Conservation (phyloP, 1,284 basidiomycete genomes). For the Moesziomyces sp. region DNA sequence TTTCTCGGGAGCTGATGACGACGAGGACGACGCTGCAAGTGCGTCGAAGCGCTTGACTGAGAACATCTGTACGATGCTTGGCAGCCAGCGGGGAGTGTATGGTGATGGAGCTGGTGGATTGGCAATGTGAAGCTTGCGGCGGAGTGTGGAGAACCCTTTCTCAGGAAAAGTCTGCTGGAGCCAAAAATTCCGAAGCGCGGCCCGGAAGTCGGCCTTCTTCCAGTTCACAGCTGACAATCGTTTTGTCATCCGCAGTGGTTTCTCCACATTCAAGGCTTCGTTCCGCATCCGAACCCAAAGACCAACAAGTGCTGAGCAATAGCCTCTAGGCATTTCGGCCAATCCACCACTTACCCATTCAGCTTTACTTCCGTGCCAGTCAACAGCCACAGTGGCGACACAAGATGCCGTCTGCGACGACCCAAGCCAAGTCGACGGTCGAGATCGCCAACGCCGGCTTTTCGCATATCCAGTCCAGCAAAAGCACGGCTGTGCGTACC, state of each 20-base stretch:
- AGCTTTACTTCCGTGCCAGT: no score
- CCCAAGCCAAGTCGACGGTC: slow-evolving; percentile 39
- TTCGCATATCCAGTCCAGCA: slow-evolving; percentile 37
- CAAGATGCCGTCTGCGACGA: slow-evolving; percentile 33
- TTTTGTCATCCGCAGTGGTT: not conserved
- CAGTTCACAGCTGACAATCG: not conserved
- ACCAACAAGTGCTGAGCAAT: no score
- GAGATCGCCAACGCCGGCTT: slow-evolving; percentile 48
- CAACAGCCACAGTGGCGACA: no score
- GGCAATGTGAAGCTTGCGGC: not conserved
- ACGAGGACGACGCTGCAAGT: slow-evolving; percentile 10
- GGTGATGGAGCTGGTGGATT: not conserved
- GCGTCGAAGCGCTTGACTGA: slow-evolving; percentile 55
- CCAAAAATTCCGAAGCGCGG: slow-evolving; percentile 5
- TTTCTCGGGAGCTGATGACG: slow-evolving; percentile 4
- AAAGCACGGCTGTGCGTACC: slow-evolving; percentile 16
- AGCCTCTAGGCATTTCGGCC: no score
- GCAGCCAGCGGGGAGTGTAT: no score
- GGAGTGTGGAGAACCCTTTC: slow-evolving; percentile 9
- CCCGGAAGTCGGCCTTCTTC: slow-evolving; percentile 9
- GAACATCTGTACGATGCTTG: slow-evolving; percentile 31
- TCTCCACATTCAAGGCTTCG: slow-evolving; percentile 8
- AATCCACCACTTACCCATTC: not conserved
- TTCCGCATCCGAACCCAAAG: not conserved
- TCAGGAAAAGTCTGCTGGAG: slow-evolving; percentile 2